phyloP scores from a whole-genome alignment of 2,329 filamentous ascomycete genomes.

The Byssochlamys sp. region DNA sequence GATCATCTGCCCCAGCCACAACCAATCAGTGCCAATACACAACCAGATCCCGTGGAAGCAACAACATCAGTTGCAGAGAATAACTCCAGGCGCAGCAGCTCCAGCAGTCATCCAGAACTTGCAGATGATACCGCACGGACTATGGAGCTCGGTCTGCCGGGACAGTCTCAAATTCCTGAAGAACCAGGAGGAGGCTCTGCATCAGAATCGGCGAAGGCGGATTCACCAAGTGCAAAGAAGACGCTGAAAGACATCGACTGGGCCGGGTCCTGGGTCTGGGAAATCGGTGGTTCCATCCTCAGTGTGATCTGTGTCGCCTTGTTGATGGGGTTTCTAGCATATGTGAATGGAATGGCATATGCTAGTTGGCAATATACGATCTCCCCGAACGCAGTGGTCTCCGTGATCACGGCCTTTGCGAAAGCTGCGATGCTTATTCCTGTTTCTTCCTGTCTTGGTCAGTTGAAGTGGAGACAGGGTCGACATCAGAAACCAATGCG shows the following conservation, averaged over 20 bases:
- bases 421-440: conserved; percentile 17
- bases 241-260: neutral
- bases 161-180: no score
- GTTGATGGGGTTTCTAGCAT: conserved; percentile 8
- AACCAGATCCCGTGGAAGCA: no score
- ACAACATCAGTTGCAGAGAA: no score
- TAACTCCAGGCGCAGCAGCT: no score
- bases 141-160: no score
- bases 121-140: no score
- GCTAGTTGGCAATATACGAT: conserved; percentile 12
- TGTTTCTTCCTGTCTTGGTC: conserved; percentile 18
- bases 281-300: conserved; percentile 4
- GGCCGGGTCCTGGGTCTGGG: conserved; percentile 9
- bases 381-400: conserved; percentile 19
- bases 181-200: no score
- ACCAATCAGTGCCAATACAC: no score
- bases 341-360: conserved; percentile 5
- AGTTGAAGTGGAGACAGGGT: conserved; percentile 21
- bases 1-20: no score
- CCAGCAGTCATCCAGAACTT: no score
- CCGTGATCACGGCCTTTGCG: conserved; percentile 16
- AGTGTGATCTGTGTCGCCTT: conserved; percentile 5
- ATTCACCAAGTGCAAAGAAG: neutral
- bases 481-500: conserved; percentile 2
- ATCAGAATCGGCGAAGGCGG: neutral